Percentiles rank a stretch among this genome's conserved stretches.
These are phyloP conservation scores for Picea engelmannii DNA, from an alignment of 83 land plant species.

Conservation along the genomic window DNA sequence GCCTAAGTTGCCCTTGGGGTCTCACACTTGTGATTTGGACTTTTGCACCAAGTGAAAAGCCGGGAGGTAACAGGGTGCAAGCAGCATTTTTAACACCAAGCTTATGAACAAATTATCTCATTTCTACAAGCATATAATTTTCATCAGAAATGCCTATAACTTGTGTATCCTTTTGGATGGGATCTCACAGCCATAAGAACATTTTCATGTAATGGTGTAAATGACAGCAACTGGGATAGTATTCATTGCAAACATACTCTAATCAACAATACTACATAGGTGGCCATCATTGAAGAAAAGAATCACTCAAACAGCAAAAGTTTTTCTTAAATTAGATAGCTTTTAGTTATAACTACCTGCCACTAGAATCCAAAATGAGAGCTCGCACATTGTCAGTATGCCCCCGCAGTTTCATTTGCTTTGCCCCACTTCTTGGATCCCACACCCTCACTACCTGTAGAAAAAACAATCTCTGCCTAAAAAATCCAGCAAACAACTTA, in stretches of 20 bases:
- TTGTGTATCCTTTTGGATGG: no score
- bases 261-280: not conserved
- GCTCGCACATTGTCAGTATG: constrained; percentile 97
- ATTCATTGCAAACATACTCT: not conserved
- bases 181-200: not conserved
- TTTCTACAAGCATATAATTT: no score
- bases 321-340: not conserved
- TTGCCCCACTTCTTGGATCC: constrained; percentile 97
- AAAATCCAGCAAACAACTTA: not conserved
- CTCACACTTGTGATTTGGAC: no score
- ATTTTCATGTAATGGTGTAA: not conserved
- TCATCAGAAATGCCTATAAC: no score
- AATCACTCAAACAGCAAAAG: not conserved
- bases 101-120: no score
- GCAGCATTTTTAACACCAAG: no score
- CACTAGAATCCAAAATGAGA: constrained; percentile 85
- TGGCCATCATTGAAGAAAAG: not conserved
- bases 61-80: no score
- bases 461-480: not conserved
- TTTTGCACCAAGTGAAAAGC: no score
- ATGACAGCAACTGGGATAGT: not conserved
- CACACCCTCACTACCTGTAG: constrained; percentile 92
- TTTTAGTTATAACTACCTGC: constrained; percentile 60
- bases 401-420: constrained; percentile 93
- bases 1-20: no score